Evolutionary conservation across 768 basidiomycete species (phyloP), one percentile per base, ranked within the genome.

Genomic region (Tephrocybe sp.): DNA sequence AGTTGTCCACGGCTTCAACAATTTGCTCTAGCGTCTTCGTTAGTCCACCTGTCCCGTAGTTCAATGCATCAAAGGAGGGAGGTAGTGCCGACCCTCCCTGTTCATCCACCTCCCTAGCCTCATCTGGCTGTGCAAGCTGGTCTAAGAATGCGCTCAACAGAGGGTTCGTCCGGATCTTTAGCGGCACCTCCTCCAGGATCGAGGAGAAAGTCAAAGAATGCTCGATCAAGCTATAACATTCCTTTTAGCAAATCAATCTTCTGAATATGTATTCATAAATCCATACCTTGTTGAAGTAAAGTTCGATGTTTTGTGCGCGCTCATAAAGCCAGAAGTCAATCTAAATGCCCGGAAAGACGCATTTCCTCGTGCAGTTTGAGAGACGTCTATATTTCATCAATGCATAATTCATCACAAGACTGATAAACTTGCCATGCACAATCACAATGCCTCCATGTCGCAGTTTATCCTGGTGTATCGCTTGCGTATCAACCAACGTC

Each of bases 271-370:
- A 22, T 19, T 49, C 39, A 20, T n/a, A 19, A 5, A 22, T 41
- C 60, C 79, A 66, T 66, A 94, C 94, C 89, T 90, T 60, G 84
- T 69, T 2, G 88, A 80, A 66, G 87, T 92, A 72, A 97, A 96
- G 66, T 87, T 92, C 40, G 80, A 78, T 64, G 78, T 84, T 68
- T 85, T 90, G 70, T 87, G 83, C 2, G 91, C 93, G 57, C 84
- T 84, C 69, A 91, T 72, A 68, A 94, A 96, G 14, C 82, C 74
- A 39, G 80, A 70, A 36, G 90, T 92, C 60, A 98, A 73, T 57
- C 84, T 79, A 75, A 90, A 98, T 36, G 93, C 95, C 52, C 87
- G 86, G 76, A 98, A 89, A 22, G 87, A 85, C 39, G 92, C 84
- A 63, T 89, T 94, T 40, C 92, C 92, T 56, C 87, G 80, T 50